Base-by-base conservation (phyloP, 1,284 basidiomycete species). In the Phylloboletellus chloephorus region DNA sequence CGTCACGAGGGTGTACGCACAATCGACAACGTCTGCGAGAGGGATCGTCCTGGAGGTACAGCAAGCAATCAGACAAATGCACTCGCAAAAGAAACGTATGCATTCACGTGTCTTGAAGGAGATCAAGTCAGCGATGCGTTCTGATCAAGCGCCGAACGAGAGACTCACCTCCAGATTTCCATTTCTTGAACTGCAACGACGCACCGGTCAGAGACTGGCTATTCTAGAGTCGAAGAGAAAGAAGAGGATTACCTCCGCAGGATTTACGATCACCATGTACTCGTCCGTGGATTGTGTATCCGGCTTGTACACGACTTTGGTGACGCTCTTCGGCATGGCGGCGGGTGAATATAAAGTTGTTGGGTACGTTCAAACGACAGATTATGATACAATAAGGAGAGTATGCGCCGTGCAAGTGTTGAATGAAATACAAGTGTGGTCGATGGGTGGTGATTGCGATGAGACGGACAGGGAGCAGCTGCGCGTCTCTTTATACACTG, bases 241-340 rank as follows among this genome's bases (percentile, higher is more conserved):
- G 31, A 20, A 20, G 10, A 20, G 4, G 54, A 69, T 33, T 52
- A 88, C 86, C 74, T 82, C 76, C 30, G 59, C 67, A 5, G 69
- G 69, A 60, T 88, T 75, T 29, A 89, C 80, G 48, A 88, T 72
- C 58, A 81, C 63, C 37, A 71, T 74, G 65, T 67, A 89, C 61
- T 84, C 79, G 40, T 85, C 78, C n/a, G 77, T 79, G 10, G 76
- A 74, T 49, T 80, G 76, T 37, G 74, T 53, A 49, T 80, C 76
- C 22, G 83, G 82, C 64, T 88, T 85, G 72, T 85, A 89, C 52
- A 87, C 67, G 57, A 89, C 74, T 67, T 83, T 82, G 39, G 74
- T 76, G 49, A 82, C 53, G 39, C 60, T 50, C 51, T 73, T 74
- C 26, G 66, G 52, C 79, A 81, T 81, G 51, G 42, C 65, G 35